Conservation (phyloP, 495 filamentous ascomycete species). For the Aspergillus cavernicola region DNA sequence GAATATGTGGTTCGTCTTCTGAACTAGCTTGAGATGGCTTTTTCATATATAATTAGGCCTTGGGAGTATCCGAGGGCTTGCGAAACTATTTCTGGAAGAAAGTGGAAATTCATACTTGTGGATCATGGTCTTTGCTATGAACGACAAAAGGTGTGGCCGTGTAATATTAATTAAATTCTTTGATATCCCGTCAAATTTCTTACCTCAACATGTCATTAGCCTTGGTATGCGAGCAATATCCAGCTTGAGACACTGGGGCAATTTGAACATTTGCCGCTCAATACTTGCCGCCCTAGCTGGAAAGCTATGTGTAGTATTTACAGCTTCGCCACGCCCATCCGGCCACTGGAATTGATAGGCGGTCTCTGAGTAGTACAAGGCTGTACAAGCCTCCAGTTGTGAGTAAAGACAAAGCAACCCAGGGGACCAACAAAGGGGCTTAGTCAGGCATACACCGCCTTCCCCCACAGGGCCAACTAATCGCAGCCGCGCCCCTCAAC, state of each 20-base stretch:
- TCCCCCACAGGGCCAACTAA: slow-evolving; percentile 29
- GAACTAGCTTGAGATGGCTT: background rate
- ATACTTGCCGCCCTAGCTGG: background rate
- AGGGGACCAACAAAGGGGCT: background rate
- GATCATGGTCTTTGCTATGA: too few species aligned
- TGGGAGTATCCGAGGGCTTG: background rate
- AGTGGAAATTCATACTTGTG: too few species aligned
- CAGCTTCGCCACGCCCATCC: too few species aligned
- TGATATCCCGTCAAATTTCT: too few species aligned
- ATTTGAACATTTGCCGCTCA: background rate
- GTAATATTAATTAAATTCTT: too few species aligned
- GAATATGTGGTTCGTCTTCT: background rate
- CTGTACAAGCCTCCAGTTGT: too few species aligned
- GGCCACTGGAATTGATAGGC: background rate
- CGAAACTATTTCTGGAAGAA: too few species aligned
- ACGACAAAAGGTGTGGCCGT: too few species aligned
- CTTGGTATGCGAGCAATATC: too few species aligned
- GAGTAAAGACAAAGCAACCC: background rate
- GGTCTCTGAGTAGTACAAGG: background rate
- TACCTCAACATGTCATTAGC: too few species aligned
- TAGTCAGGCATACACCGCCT: slow-evolving; percentile 35
- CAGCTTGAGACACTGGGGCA: too few species aligned
- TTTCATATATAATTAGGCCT: background rate
- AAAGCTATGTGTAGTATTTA: too few species aligned
- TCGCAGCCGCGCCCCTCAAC: slow-evolving; percentile 32